phyloP scores from a whole-genome alignment of 306 rosid genomes.

The Quercus bicolor region DNA sequence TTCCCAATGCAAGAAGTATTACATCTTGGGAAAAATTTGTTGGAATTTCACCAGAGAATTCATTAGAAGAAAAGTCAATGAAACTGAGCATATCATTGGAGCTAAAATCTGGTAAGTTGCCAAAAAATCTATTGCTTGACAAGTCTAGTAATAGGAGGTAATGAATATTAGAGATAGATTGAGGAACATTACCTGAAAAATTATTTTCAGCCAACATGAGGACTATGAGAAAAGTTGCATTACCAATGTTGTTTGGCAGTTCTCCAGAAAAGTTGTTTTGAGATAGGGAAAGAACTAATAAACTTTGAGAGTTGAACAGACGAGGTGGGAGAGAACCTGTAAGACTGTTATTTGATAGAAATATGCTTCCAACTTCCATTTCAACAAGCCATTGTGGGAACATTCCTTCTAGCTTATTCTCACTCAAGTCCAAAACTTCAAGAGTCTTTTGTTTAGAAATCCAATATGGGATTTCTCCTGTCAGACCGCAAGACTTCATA shows the following conservation, averaged over 20 bases:
- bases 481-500: slow-evolving; percentile 22
- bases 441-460: slow-evolving; percentile 20
- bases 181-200: slow-evolving; percentile 22
- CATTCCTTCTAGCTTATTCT: slow-evolving; percentile 24
- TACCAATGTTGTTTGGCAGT: slow-evolving; percentile 21
- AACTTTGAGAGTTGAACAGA: slow-evolving; percentile 7
- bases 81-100: slow-evolving; percentile 1
- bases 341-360: slow-evolving; percentile 28
- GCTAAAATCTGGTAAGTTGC: slow-evolving; percentile 20
- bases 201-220: slow-evolving; percentile 28
- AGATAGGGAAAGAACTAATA: slow-evolving; percentile 17
- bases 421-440: slow-evolving; percentile 23
- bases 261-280: slow-evolving; percentile 27
- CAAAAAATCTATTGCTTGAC: slow-evolving; percentile 21
- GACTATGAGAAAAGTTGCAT: slow-evolving; percentile 10
- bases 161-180: slow-evolving; percentile 16
- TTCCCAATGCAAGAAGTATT: neutral
- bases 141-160: slow-evolving; percentile 23
- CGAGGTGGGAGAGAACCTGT: slow-evolving; percentile 26
- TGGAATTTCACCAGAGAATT: slow-evolving; percentile 25
- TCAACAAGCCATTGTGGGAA: slow-evolving; percentile 32
- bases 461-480: slow-evolving; percentile 26
- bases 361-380: slow-evolving; percentile 23
- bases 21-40: slow-evolving; percentile 15
- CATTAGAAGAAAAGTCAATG: slow-evolving; percentile 25